These are phyloP conservation scores for Euphrasia arctica DNA, from an alignment of 305 asterid genomes.

Conservation along the genomic window DNA sequence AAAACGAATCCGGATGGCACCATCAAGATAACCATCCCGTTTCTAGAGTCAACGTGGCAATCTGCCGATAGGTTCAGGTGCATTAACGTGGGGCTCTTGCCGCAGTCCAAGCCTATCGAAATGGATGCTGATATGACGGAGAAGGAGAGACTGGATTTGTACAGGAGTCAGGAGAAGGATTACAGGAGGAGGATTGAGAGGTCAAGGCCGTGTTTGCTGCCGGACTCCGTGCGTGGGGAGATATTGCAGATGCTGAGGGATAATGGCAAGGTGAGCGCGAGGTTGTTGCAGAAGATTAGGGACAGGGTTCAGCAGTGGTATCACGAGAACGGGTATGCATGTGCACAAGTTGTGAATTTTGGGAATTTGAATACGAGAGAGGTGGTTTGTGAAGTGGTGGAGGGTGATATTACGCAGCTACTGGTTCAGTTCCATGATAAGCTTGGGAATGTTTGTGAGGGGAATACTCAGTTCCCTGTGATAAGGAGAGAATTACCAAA, in stretches of 20 bases:
- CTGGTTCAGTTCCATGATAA: conserved; percentile 93
- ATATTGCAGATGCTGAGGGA: conserved; percentile 67
- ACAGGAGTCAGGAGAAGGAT: conserved; percentile 69
- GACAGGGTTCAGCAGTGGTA: conserved; percentile 96
- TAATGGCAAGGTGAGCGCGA: conserved; percentile 78
- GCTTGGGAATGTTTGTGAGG: conserved; percentile 90
- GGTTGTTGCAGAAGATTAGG: conserved; percentile 92
- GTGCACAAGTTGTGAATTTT: conserved; percentile 94
- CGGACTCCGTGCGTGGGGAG: conserved; percentile 58
- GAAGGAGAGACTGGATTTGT: conserved; percentile 74
- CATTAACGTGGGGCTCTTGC: conserved; percentile 85
- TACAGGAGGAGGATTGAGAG: conserved; percentile 72
- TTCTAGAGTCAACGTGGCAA: conserved; percentile 80
- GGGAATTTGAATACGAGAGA: conserved; percentile 56
- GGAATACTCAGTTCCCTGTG: conserved; percentile 80
- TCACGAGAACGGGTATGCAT: conserved; percentile 89
- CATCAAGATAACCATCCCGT: conserved; percentile 60
- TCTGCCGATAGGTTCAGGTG: conserved; percentile 81
- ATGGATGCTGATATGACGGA: conserved; percentile 96
- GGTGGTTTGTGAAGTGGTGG: conserved; percentile 83
- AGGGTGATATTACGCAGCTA: conserved; percentile 92
- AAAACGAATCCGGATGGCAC: conserved; percentile 91
- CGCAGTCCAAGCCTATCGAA: conserved; percentile 77
- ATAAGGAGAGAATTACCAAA: conserved; percentile 88
- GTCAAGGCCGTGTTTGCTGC: conserved; percentile 87